Evolutionary conservation across 2,329 filamentous ascomycete genomes (phyloP).

Genomic region (Dothistroma pini): DNA sequence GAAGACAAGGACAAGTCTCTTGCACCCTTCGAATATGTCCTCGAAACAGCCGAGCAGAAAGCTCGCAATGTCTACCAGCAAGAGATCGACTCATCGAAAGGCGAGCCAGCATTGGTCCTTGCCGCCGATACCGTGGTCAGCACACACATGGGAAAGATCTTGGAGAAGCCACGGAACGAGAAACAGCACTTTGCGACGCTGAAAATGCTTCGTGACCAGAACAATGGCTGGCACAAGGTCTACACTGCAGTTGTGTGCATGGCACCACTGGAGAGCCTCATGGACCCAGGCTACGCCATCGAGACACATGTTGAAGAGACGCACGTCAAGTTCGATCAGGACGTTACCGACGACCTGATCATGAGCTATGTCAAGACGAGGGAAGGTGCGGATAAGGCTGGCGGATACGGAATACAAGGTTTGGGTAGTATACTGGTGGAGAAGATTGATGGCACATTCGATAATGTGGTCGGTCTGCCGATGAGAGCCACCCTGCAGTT

Average conservation of each 20-base stretch:
- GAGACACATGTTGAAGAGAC: conserved; percentile 86
- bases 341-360: conserved; percentile 75
- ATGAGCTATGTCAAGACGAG: conserved; percentile 74
- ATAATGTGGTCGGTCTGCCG: conserved; percentile 92
- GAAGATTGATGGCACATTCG: conserved; percentile 80
- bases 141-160: conserved; percentile 66
- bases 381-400: conserved; percentile 93
- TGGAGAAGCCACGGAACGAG: conserved; percentile 87
- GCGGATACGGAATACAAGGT: conserved; percentile 92
- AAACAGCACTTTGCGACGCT: conserved; percentile 82
- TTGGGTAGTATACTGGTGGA: conserved; percentile 83
- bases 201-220: conserved; percentile 70
- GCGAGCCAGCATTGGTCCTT: conserved; percentile 40
- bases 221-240: conserved; percentile 64
- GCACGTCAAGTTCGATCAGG: conserved; percentile 74
- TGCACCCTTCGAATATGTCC: conserved; percentile 84
- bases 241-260: conserved; percentile 83
- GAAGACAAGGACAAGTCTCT: conserved; percentile 82
- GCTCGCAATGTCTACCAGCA: conserved; percentile 67
- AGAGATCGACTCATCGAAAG: conserved; percentile 55
- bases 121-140: conserved; percentile 60
- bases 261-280: conserved; percentile 73
- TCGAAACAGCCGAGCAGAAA: conserved; percentile 80
- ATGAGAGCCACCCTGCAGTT: conserved; percentile 72
- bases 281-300: conserved; percentile 80